These are phyloP conservation scores for Orbilia brochopaga DNA, from an alignment of 2,329 filamentous ascomycete species.

Conservation along the genomic window DNA sequence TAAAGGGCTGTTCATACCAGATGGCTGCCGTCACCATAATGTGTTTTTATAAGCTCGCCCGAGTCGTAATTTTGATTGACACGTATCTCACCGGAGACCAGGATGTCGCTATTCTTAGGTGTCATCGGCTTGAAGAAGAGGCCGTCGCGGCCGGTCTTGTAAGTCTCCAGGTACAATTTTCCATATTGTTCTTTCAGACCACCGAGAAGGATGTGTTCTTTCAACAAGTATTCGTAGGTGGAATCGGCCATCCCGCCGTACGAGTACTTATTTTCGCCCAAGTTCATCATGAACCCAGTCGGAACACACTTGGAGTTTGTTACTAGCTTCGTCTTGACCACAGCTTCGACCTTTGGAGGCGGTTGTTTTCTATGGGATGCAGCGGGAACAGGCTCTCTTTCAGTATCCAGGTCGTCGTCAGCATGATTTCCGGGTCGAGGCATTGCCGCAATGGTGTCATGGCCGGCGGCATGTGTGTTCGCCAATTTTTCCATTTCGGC, in stretches of 20 bases:
- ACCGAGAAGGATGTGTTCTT: constrained; percentile 76
- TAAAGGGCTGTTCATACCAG: constrained; percentile 38
- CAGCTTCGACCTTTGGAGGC: constrained; percentile 6
- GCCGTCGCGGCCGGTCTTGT: constrained; percentile 72
- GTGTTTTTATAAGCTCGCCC: too few species aligned
- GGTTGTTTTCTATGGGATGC: constrained; percentile 6
- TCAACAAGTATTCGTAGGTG: constrained; percentile 74
- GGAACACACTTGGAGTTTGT: constrained; percentile 57
- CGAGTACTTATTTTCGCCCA: constrained; percentile 59
- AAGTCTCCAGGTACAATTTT: constrained; percentile 72
- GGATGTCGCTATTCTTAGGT: constrained; percentile 70
- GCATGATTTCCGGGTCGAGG: neutral
- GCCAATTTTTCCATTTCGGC: constrained; percentile 34
- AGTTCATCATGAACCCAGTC: constrained; percentile 41
- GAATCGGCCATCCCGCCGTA: constrained; percentile 73
- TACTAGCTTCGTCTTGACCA: constrained; percentile 54
- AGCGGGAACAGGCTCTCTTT: neutral
- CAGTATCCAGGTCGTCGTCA: neutral
- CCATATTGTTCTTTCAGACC: constrained; percentile 74
- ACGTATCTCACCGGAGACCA: constrained; percentile 72
- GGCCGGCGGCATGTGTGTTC: neutral
- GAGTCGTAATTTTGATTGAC: constrained; percentile 60
- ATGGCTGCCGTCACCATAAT: constrained; percentile 38
- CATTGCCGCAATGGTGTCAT: constrained; percentile 11
- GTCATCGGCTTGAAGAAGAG: constrained; percentile 80